Evolutionary conservation across 176 grass and related monocot genomes (phyloP).

Genomic region (Saccharum spontaneum): DNA sequence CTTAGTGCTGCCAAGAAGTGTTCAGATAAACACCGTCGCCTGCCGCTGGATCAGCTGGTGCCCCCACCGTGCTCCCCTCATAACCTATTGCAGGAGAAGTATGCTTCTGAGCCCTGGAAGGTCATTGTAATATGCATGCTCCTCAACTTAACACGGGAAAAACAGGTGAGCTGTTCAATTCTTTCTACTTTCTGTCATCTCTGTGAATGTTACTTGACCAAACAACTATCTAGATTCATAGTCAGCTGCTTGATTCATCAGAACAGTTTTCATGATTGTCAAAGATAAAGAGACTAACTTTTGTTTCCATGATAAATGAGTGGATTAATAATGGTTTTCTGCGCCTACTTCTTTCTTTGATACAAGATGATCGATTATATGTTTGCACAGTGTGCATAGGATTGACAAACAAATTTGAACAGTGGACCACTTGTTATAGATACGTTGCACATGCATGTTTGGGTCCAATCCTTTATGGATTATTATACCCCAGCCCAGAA

Average conservation of each 20-base stretch:
- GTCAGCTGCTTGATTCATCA: conserved; percentile 14
- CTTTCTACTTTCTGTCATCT: neutral
- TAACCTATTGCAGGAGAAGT: conserved; percentile 41
- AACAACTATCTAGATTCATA: neutral
- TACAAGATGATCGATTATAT: neutral
- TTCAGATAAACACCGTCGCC: conserved; percentile 26
- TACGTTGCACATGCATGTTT: neutral
- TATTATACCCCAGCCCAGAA: neutral
- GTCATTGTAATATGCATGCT: conserved; percentile 50
- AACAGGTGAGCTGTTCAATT: conserved; percentile 29
- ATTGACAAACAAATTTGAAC: neutral
- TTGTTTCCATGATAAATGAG: neutral
- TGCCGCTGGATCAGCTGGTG: conserved; percentile 36
- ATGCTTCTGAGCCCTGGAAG: conserved; percentile 49
- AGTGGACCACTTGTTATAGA: neutral
- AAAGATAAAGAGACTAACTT: neutral
- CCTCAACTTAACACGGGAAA: conserved; percentile 31
- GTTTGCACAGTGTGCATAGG: neutral
- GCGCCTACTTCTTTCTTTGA: neutral
- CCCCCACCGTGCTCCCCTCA: conserved; percentile 15
- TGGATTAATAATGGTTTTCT: neutral
- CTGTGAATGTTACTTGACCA: neutral
- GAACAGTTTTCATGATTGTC: neutral
- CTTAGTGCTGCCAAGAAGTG: conserved; percentile 12
- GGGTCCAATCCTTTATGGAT: neutral